Base-by-base conservation (phyloP, 2,329 filamentous ascomycete genomes). In the Fusarium sp. region DNA sequence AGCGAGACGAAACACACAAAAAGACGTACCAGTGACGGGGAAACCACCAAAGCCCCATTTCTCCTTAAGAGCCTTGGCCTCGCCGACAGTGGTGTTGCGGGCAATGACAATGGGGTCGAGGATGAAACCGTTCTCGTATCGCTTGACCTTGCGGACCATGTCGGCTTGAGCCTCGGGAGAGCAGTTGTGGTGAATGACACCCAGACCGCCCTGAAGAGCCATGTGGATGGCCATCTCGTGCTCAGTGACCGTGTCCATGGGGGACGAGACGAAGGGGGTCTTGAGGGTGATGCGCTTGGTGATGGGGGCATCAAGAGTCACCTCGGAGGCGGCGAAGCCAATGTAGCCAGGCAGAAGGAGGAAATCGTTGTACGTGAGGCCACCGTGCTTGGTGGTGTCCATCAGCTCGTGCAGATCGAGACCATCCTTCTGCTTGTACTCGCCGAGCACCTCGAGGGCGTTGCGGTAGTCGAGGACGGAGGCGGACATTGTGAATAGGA, bases 171-270 rank as follows among this genome's bases (percentile, higher is more conserved):
- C 94, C 31, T 98, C 94, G 34, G 95, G 90, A n/a, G 95, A 96
- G 90, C 96, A 99, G 89, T 99, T 99, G 90, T 99, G 96, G 89
- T 99, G 96, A 78, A 99, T 97, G 78, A 99, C 95, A 86, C 96
- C 94, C 20, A 97, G 88, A 80, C 94, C 94, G 79, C 94, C 94
- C 81, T 96, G 93, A 35, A 96, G 89, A 62, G 94, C 94, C 89
- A 97, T 98, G 87, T 98, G 94, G 79, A 99, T 98, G 75, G 96
- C 97, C 97, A 99, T 99, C 84, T 97, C 96, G 86, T 98, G 94
- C 88, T 99, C 96, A 50, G 97, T 99, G 83, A 99, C 96, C 11
- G 96, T 99, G 87, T 99, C 96, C 96, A 99, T 99, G 80, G 97
- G 96, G 42, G 96, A 98, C 56, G 96, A 99, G 76, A 98, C 91